Evolutionary conservation across 345 rosid species (phyloP).

Genomic region (sweet orange (Citrus sinensis)): DVS_A1.0 CM039162.1:24672001-24672500

Average conservation of each 20-base stretch:
- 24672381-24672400: neutral
- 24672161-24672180: neutral
- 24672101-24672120: conserved; percentile 39
- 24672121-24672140: conserved; percentile 45
- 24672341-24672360: neutral
- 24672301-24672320: conserved; percentile 44
- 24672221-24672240: neutral
- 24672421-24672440: too few species aligned
- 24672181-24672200: neutral
- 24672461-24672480: conserved; percentile 36
- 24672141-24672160: conserved; percentile 50
- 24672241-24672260: conserved; percentile 30
- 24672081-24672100: conserved; percentile 24
- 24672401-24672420: neutral
- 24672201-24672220: neutral
- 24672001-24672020: neutral
- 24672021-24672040: neutral
- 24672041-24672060: neutral
- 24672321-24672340: conserved; percentile 34
- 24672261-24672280: conserved; percentile 44
- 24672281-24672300: conserved; percentile 48
- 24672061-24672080: neutral
- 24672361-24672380: neutral
- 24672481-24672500: conserved; percentile 69
- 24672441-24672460: neutral